Evolutionary conservation across 148 eudicot genomes (phyloP), one percentile per base, ranked within the genome.

Genomic region (Vaccinium darrowii): DNA sequence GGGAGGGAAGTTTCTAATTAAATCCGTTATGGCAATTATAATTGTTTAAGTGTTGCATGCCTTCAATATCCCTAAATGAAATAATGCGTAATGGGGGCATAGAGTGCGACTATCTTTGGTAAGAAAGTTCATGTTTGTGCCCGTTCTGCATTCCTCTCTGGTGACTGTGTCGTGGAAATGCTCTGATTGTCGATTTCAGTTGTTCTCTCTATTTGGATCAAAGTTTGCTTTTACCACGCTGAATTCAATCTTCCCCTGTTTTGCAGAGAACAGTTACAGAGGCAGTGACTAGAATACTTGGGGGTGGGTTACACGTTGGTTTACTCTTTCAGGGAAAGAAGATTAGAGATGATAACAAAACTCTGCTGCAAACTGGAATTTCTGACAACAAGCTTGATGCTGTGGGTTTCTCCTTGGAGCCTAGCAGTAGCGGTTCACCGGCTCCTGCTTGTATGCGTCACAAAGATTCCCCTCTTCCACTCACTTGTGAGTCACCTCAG

Each of bases 211-310:
- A 16, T 53, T 13, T 13, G 39, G 62, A 10, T 27, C 3, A 9
- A 27, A 77, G 78, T 50, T 54, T 71, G 63, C 50, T 69, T 50
- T 18, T 16, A 51, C 19, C 84, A 51, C 18, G 7, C 12, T 53
- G 33, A 71, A 50, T 18, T 57, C 54, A 56, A 23, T 82, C 13
- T 69, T 72, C 75, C 19, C 53, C 36, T 52, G 36, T 77, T 82
- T 79, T 81, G 77, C 95, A 97, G 99, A 94, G 91, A 88, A 89
- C 92, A 13, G 99, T 97, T 27, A 89, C 93, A 94, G 99, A 97
- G 39, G 98, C 99, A 58, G 94, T 97, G 81, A 92, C 94, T 65
- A 87, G 94, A 78, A 89, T 95, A 75, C 93, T 97, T 63, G 94
- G 96, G 77, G 93, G 92, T 86, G 98, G 96, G 56, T 86, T 97